These are phyloP conservation scores for Fusarium buxicola DNA, from an alignment of 2,329 filamentous ascomycete species.

Conservation along the genomic window DNA sequence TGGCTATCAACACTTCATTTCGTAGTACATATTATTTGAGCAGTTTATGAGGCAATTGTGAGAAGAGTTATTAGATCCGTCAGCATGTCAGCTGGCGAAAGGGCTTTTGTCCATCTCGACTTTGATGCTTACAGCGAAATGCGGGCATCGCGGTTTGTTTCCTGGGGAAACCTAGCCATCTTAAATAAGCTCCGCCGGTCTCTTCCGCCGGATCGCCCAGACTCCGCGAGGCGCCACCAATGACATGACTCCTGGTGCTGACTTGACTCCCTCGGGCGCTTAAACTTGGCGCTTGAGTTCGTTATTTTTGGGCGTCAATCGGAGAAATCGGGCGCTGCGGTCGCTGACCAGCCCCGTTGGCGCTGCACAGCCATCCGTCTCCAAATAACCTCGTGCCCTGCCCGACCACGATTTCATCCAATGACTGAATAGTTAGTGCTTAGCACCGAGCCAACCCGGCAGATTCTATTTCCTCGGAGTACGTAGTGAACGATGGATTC, in stretches of 20 bases:
- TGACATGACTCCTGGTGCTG: conserved; percentile 19
- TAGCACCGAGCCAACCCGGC: conserved; percentile 11
- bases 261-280: conserved; percentile 24
- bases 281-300: conserved; percentile 11
- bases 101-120: no score
- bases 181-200: neutral
- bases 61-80: no score
- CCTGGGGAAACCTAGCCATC: conserved; percentile 8
- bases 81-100: no score
- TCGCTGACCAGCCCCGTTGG: conserved; percentile 6
- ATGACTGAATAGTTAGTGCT: neutral
- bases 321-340: conserved; percentile 20
- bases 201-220: conserved; percentile 16
- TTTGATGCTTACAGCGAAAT: conserved; percentile 1
- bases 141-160: neutral
- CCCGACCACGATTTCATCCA: conserved; percentile 1
- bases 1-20: no score
- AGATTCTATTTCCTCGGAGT: neutral
- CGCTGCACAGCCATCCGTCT: conserved; percentile 33
- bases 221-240: conserved; percentile 10
- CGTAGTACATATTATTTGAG: no score
- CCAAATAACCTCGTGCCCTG: conserved; percentile 24
- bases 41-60: no score
- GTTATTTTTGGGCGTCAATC: conserved; percentile 28
- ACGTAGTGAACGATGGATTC: neutral